phyloP scores from a whole-genome alignment of 1,139 yeast species.

The Lodderomyces jiufengensis region DNA sequence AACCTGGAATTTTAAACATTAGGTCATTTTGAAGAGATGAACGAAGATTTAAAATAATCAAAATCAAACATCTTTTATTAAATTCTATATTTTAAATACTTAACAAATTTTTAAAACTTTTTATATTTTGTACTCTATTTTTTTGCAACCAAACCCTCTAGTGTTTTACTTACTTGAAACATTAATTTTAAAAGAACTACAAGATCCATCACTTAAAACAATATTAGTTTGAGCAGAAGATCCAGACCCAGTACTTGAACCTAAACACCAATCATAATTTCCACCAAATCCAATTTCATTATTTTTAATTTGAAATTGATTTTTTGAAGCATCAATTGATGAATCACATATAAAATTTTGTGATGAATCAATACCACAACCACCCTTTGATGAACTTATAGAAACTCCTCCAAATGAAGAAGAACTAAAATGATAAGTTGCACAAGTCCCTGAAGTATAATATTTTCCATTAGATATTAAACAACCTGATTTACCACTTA shows the following conservation, averaged over 20 bases:
- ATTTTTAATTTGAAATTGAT: slow-evolving; percentile 50
- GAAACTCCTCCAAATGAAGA: slow-evolving; percentile 66
- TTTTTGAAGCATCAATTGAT: slow-evolving; percentile 30
- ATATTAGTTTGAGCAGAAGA: slow-evolving; percentile 49
- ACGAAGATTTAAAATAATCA: no score
- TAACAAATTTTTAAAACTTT: no score
- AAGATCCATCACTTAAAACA: slow-evolving; percentile 43
- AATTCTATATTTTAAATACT: no score
- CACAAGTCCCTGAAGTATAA: slow-evolving; percentile 84
- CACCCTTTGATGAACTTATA: slow-evolving; percentile 65
- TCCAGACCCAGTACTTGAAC: slow-evolving; percentile 35
- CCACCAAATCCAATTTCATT: slow-evolving; percentile 63
- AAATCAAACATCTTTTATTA: no score
- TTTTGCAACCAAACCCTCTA: no score
- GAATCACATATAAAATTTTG: slow-evolving; percentile 33
- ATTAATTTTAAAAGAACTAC: slow-evolving; percentile 20
- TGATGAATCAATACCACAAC: slow-evolving; percentile 52
- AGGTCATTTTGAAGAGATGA: no score
- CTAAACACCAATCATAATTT: slow-evolving; percentile 52
- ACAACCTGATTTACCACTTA: slow-evolving; percentile 65
- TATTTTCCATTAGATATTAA: slow-evolving; percentile 82
- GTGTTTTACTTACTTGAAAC: slow-evolving; percentile 4
- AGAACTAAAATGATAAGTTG: slow-evolving; percentile 50
- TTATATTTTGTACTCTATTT: no score
- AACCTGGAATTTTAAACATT: no score